These are phyloP conservation scores for Rhododendron mucronatum DNA, from an alignment of 148 eudicot genomes.

Conservation along the genomic window DNA sequence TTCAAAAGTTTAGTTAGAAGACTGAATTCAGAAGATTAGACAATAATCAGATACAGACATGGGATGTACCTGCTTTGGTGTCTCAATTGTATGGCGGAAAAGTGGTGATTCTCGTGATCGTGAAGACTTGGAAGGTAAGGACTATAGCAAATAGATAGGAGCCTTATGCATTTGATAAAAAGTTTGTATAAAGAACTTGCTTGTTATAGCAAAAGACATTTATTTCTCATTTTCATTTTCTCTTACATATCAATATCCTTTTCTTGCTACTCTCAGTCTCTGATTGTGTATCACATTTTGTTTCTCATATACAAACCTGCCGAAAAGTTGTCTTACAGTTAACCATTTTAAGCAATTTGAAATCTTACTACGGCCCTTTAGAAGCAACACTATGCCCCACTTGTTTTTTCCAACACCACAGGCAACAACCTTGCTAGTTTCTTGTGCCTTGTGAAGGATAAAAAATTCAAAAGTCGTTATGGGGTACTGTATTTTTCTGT, in stretches of 20 bases:
- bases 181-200: neutral
- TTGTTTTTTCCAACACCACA: neutral
- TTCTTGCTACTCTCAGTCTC: neutral
- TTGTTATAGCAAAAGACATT: neutral
- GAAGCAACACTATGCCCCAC: neutral
- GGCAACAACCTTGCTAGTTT: neutral
- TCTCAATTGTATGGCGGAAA: conserved; percentile 20
- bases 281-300: neutral
- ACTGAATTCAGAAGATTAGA: neutral
- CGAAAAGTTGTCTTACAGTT: neutral
- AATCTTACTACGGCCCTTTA: neutral
- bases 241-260: neutral
- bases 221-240: neutral
- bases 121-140: conserved; percentile 42
- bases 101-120: conserved; percentile 9
- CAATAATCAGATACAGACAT: conserved; percentile 22
- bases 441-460: neutral
- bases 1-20: neutral
- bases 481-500: neutral
- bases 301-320: neutral
- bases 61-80: conserved; percentile 53
- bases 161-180: neutral
- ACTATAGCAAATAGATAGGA: neutral
- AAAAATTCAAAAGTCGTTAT: neutral
- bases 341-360: neutral